Percentiles rank a stretch among this genome's conserved stretches.
Evolutionary conservation across 805 yeast genomes (phyloP).

Genomic region (Teunomyces gatunensis): DNA sequence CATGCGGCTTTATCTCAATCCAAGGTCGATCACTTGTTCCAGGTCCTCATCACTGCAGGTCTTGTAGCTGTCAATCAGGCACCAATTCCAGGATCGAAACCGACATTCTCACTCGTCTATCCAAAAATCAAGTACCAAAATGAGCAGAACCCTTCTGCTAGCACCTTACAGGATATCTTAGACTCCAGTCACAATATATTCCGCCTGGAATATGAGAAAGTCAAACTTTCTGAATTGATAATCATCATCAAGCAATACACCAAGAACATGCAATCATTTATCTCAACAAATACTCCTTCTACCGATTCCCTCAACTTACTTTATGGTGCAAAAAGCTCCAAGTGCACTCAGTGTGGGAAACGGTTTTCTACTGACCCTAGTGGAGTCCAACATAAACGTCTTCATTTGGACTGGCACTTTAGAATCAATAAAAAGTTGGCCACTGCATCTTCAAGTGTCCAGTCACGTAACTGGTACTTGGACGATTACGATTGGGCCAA

Average conservation of each 20-base stretch:
- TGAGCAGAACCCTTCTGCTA: slow-evolving; percentile 16
- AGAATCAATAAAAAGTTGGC: slow-evolving; percentile 75
- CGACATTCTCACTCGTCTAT: slow-evolving; percentile 27
- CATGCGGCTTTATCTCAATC: background rate
- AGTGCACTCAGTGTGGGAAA: slow-evolving; percentile 88
- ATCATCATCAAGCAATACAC: slow-evolving; percentile 19
- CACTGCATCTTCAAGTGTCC: slow-evolving; percentile 40
- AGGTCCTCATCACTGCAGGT: slow-evolving; percentile 34
- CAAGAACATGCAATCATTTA: slow-evolving; percentile 32
- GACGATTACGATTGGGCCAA: slow-evolving; percentile 69
- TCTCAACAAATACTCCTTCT: slow-evolving; percentile 36
- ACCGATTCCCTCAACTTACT: slow-evolving; percentile 34
- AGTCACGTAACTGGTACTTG: slow-evolving; percentile 80
- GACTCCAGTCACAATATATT: slow-evolving; percentile 15
- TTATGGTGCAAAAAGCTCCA: slow-evolving; percentile 64
- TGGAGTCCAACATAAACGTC: slow-evolving; percentile 52
- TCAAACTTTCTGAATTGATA: slow-evolving; percentile 30
- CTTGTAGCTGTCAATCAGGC: slow-evolving; percentile 41
- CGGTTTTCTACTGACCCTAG: slow-evolving; percentile 63
- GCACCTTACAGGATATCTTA: slow-evolving; percentile 23
- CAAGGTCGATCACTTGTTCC: slow-evolving; percentile 30
- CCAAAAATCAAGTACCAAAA: slow-evolving; percentile 30
- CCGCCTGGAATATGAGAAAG: slow-evolving; percentile 34
- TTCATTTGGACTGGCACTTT: slow-evolving; percentile 95
- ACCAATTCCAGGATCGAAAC: slow-evolving; percentile 37